Percentiles rank a stretch among this genome's conserved stretches.
Conservation (phyloP, 2,329 filamentous ascomycete genomes). For the Pseudocercospora cruenta region DNA sequence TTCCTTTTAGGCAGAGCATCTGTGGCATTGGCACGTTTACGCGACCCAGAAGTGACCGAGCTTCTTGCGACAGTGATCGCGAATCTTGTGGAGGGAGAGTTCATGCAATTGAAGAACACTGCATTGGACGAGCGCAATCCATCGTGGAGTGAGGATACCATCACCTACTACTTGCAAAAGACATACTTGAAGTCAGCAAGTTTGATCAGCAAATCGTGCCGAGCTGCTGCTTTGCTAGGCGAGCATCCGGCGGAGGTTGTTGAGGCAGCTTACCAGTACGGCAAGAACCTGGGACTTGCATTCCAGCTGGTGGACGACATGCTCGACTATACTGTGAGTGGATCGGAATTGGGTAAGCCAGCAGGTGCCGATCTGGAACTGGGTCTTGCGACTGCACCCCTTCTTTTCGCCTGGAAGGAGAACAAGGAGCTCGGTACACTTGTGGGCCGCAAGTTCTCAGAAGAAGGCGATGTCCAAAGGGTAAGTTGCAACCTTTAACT, state of each 20-base stretch:
- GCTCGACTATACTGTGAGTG: constrained; percentile 91
- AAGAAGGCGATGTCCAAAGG: constrained; percentile 80
- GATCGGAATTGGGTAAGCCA: constrained; percentile 86
- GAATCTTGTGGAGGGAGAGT: constrained; percentile 96
- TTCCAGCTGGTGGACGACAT: constrained; percentile 98
- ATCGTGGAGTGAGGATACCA: constrained; percentile 81
- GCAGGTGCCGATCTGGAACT: constrained; percentile 92
- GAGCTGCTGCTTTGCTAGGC: constrained; percentile 84
- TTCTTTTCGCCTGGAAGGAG: constrained; percentile 87
- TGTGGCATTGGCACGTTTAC: constrained; percentile 84
- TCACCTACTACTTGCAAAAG: constrained; percentile 95
- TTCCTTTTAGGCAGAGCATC: constrained; percentile 92
- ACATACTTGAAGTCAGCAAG: constrained; percentile 97
- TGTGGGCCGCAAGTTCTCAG: constrained; percentile 86
- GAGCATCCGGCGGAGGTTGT: constrained; percentile 76
- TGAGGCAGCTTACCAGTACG: constrained; percentile 88
- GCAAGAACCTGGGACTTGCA: constrained; percentile 88
- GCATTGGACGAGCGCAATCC: constrained; percentile 83
- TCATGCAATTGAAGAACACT: constrained; percentile 99
- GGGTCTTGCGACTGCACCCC: constrained; percentile 87
- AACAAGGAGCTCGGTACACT: constrained; percentile 81
- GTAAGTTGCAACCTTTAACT: constrained; percentile 56
- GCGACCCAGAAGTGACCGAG: constrained; percentile 93
- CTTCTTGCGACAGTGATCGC: constrained; percentile 94
- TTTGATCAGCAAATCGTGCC: constrained; percentile 93